phyloP scores from a whole-genome alignment of 2,329 filamentous ascomycete species.

The Colletotrichum sojae region DNA sequence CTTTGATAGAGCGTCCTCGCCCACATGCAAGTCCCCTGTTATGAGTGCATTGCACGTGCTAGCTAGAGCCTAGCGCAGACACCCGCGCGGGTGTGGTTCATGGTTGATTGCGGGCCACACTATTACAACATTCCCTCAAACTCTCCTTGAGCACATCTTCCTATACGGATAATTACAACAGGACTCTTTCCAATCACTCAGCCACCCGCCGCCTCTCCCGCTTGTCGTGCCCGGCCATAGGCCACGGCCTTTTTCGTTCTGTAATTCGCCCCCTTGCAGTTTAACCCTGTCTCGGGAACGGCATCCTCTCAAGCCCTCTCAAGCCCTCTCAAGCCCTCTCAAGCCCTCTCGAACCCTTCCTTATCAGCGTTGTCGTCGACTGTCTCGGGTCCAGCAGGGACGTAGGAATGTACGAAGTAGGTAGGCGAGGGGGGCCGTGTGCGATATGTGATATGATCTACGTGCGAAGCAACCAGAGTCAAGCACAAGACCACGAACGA shows the following conservation, averaged over 20 bases:
- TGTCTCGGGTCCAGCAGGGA: constrained; percentile 32
- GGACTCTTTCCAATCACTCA: constrained; percentile 4
- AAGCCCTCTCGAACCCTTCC: constrained; percentile 19
- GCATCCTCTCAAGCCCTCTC: constrained; percentile 29
- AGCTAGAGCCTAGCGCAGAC: neutral
- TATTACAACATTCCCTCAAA: constrained; percentile 14
- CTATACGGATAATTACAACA: neutral
- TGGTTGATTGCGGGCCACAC: constrained; percentile 17
- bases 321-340: constrained; percentile 13
- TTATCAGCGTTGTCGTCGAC: constrained; percentile 13
- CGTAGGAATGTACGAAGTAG: neutral
- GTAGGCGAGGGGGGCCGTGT: neutral
- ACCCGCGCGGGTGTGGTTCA: constrained; percentile 29
- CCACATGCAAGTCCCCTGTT: neutral
- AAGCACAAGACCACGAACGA: neutral
- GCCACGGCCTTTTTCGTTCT: constrained; percentile 15
- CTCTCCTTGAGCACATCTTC: constrained; percentile 6
- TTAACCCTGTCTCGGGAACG: constrained; percentile 34
- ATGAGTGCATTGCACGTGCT: neutral
- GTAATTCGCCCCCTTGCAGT: neutral
- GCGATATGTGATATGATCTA: constrained; percentile 25
- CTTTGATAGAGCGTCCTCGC: neutral
- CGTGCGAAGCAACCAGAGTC: constrained; percentile 8
- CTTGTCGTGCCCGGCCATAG: constrained; percentile 8
- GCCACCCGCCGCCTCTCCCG: constrained; percentile 16